Conservation (phyloP, 192 early-diverging fungal genomes). For the Linnemannia elongata region DNA sequence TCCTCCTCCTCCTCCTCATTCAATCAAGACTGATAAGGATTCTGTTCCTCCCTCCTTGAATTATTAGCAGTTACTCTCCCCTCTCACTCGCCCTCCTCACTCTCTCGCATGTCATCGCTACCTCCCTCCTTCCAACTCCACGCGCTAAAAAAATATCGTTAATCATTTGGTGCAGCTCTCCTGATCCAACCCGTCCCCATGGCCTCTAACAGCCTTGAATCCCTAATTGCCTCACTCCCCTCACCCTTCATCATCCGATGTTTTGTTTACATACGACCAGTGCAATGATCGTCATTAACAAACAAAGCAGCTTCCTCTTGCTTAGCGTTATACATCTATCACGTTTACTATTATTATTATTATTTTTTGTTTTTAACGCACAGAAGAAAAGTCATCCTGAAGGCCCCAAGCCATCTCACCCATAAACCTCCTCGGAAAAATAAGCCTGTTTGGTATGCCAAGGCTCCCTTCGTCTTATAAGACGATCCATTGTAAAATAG, state of each 20-base stretch:
- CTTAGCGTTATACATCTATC: background rate
- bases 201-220: no score
- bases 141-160: no score
- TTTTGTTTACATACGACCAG: background rate
- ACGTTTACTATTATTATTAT: background rate
- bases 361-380: background rate
- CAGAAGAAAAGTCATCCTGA: background rate
- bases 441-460: background rate
- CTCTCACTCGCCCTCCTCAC: background rate
- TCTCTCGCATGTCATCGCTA: background rate
- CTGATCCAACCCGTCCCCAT: no score
- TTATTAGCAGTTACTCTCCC: background rate
- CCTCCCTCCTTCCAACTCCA: no score
- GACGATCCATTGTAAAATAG: background rate
- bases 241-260: no score
- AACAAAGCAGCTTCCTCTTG: background rate
- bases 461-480: background rate
- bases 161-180: no score
- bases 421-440: background rate
- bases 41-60: background rate
- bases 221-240: background rate
- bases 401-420: background rate
- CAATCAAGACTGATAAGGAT: background rate
- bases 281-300: background rate
- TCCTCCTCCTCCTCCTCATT: background rate